Conservation (phyloP, 345 rosid species). For the Mallotus nudiflorus region DNA sequence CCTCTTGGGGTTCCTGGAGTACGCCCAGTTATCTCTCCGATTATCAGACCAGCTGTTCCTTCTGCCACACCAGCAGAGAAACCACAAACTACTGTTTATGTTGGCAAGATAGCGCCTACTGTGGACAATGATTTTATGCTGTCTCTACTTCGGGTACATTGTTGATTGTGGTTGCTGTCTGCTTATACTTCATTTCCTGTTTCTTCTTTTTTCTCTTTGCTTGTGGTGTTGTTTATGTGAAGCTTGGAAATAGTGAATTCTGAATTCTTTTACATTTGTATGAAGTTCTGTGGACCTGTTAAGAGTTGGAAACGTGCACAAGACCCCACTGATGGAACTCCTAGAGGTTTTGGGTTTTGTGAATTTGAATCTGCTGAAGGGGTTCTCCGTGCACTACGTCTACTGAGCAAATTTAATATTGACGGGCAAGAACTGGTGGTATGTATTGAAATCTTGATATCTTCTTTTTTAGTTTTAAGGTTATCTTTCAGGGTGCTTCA, state of each 20-base stretch:
- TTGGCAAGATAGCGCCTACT: constrained; percentile 89
- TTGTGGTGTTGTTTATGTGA: neutral
- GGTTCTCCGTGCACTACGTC: constrained; percentile 89
- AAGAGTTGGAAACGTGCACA: constrained; percentile 88
- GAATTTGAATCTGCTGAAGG: constrained; percentile 97
- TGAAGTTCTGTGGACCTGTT: constrained; percentile 90
- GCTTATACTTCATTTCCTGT: constrained; percentile 2
- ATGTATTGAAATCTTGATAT: constrained; percentile 28
- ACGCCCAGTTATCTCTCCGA: constrained; percentile 68
- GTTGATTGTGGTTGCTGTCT: neutral
- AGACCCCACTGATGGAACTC: constrained; percentile 78
- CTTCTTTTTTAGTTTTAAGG: neutral
- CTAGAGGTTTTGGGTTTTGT: constrained; percentile 90
- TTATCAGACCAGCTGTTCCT: constrained; percentile 74
- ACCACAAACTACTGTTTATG: constrained; percentile 93
- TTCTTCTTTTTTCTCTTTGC: constrained; percentile 6
- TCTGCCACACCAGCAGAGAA: constrained; percentile 70
- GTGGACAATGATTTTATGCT: constrained; percentile 91
- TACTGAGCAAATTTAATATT: constrained; percentile 77
- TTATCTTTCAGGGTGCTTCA: neutral
- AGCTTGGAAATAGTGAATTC: constrained; percentile 3
- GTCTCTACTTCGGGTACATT: constrained; percentile 67
- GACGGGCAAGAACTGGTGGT: constrained; percentile 96
- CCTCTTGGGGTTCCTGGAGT: constrained; percentile 70
- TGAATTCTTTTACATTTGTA: constrained; percentile 12